phyloP scores from a whole-genome alignment of 148 eudicot species.

The Rhododendron ferrugineum region DNA sequence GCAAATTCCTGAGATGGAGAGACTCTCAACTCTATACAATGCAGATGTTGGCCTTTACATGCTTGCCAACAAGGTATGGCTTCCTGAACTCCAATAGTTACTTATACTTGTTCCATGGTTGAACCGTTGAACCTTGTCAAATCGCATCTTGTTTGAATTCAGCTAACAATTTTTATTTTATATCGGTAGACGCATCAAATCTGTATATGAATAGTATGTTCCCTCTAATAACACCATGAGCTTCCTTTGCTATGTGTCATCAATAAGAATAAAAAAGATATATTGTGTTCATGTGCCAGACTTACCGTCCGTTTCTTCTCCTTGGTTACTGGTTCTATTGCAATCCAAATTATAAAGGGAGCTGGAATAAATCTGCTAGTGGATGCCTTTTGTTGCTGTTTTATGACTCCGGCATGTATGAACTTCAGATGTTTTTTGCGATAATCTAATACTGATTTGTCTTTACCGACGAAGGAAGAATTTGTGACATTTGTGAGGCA shows the following conservation, averaged over 20 bases:
- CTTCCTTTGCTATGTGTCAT: not conserved
- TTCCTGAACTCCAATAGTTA: constrained; percentile 1
- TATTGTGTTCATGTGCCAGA: not conserved
- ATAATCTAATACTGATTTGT: not conserved
- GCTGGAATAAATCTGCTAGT: not conserved
- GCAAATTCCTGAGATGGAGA: constrained; percentile 73
- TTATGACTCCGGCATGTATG: not conserved
- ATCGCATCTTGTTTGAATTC: not conserved
- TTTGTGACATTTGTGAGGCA: not conserved
- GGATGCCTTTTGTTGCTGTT: not conserved
- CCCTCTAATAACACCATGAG: not conserved
- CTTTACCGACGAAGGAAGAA: not conserved
- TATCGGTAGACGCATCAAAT: not conserved
- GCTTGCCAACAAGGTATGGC: constrained; percentile 93
- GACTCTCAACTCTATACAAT: constrained; percentile 93
- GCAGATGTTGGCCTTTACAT: constrained; percentile 99
- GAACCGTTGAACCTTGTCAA: not conserved
- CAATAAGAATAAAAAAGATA: not conserved
- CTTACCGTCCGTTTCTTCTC: not conserved
- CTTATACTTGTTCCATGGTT: not conserved
- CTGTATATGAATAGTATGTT: not conserved
- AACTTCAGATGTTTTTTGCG: not conserved
- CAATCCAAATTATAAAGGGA: not conserved
- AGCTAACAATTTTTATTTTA: not conserved
- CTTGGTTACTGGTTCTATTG: not conserved